phyloP scores from a whole-genome alignment of 202 grass and related monocot species.

The Sporobolus alterniflorus region DNA sequence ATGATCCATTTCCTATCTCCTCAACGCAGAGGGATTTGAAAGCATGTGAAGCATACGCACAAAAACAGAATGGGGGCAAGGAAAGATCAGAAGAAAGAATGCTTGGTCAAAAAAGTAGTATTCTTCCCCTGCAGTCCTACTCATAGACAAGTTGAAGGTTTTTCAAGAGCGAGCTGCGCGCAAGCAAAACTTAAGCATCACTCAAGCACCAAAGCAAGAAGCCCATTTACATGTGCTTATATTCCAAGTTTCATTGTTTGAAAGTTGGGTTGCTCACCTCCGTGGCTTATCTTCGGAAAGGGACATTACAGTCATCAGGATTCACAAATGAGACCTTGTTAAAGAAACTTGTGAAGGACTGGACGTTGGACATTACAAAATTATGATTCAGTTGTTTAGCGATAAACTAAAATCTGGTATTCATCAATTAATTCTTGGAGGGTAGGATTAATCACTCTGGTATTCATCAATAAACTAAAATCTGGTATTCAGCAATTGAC shows the following conservation, averaged over 20 bases:
- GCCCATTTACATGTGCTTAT: conserved; percentile 2
- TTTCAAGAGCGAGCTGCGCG: background rate
- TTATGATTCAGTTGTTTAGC: background rate
- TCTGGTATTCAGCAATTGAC: too few species aligned
- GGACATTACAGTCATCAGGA: background rate
- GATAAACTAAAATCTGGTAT: too few species aligned
- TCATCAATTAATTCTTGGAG: background rate
- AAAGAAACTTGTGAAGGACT: background rate
- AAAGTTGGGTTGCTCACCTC: conserved; percentile 11
- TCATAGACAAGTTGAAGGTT: background rate
- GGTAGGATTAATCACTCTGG: background rate
- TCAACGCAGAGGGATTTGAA: background rate
- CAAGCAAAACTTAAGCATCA: conserved; percentile 37
- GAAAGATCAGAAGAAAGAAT: background rate
- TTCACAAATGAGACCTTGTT: too few species aligned
- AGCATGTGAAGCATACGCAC: conserved; percentile 2
- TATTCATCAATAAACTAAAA: too few species aligned
- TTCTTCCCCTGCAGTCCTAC: conserved; percentile 39
- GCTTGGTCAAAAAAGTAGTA: conserved; percentile 37
- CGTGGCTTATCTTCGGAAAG: conserved; percentile 35
- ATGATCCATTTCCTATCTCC: background rate
- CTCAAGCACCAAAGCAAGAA: conserved; percentile 21
- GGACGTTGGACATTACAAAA: background rate
- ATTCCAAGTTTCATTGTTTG: conserved; percentile 35
- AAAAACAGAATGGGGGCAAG: background rate